Evolutionary conservation across 2,329 filamentous ascomycete genomes (phyloP).

Genomic region (Tolypocladium tropicale): DNA sequence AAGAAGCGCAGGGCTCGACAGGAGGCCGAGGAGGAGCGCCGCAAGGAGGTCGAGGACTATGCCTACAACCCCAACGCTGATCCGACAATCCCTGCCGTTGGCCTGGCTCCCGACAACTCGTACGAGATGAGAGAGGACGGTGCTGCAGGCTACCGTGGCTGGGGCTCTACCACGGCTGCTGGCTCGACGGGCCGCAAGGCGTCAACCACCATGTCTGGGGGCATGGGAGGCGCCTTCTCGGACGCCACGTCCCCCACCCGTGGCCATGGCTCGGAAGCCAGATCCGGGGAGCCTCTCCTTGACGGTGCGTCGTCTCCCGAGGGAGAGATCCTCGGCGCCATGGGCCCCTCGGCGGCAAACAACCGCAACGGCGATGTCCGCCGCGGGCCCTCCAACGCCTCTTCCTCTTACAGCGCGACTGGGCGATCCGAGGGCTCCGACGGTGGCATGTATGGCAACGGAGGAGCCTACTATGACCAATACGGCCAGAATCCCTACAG

Average conservation of each 20-base stretch:
- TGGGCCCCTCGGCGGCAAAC: constrained; percentile 61
- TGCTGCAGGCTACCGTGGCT: constrained; percentile 78
- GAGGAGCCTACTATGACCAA: constrained; percentile 46
- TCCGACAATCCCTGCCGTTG: constrained; percentile 56
- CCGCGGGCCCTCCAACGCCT: constrained; percentile 88
- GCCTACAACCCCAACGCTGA: constrained; percentile 97
- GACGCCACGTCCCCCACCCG: constrained; percentile 62
- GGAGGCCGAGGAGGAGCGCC: constrained; percentile 73
- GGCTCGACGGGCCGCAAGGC: constrained; percentile 69
- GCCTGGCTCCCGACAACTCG: constrained; percentile 36
- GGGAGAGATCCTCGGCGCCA: constrained; percentile 72
- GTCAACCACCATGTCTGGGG: constrained; percentile 81
- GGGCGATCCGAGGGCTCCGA: constrained; percentile 63
- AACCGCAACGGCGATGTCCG: constrained; percentile 63
- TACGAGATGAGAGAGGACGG: constrained; percentile 73
- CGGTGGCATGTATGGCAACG: constrained; percentile 34
- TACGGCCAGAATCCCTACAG: constrained; percentile 48
- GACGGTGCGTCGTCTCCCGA: constrained; percentile 48
- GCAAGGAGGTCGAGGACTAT: constrained; percentile 96
- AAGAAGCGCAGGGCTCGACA: constrained; percentile 78
- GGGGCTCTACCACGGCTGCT: constrained; percentile 67
- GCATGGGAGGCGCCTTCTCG: constrained; percentile 58
- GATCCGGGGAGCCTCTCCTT: constrained; percentile 55
- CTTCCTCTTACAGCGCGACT: constrained; percentile 83
- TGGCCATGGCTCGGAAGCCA: constrained; percentile 54